Base-by-base conservation (phyloP, 495 filamentous ascomycete species). In the Annulohypoxylon bovei region DNA sequence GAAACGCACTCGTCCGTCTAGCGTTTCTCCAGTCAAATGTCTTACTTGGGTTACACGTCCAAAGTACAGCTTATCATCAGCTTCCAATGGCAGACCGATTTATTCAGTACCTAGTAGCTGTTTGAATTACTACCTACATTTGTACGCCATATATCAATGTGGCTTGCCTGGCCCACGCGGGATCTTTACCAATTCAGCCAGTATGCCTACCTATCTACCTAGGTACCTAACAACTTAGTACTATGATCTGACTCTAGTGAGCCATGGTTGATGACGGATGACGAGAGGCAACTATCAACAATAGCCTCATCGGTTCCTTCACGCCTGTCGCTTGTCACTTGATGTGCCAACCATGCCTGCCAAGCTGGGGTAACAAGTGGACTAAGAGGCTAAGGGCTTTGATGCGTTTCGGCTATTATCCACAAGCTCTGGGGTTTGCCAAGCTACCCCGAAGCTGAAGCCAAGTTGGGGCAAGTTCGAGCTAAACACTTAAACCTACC, bases 291-390 rank as follows among this genome's bases (percentile, higher is more conserved):
- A 42, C 39, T 42, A 42, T 42, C 3, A 42, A 42, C 39, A 50
- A 32, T 32, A 53, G 49, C 49, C 27, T 53, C 49, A 53, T 53
- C 49, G 49, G 33, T 53, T 28, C 49, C 16, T 33, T 33, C 18
- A 28, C 49, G 8, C 2, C 4, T 44, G 16, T 3, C n/a, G 3
- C 30, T 47, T 22, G 56, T 62, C 56, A 61, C 35, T 63, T 39
- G 57, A 47, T 52, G 20, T 62, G 28, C 20, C 44, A 66, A 61
- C 42, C 44, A 57, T 67, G 59, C 28, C 61, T 16, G 39, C 60
- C 65, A 72, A 72, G 61, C 61, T 72, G 70, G 70, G 69, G 69
- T 64, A 72, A 55, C 14, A 6, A 8, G 16, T 27, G 27, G 50
- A 39, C 27, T 9, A 52, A n/a, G 23, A 33, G 14, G 32, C 44